Percentiles rank a stretch among this genome's conserved stretches.
Conservation (phyloP, 805 yeast species). For the Saccharomyces eubayanus region DNA sequence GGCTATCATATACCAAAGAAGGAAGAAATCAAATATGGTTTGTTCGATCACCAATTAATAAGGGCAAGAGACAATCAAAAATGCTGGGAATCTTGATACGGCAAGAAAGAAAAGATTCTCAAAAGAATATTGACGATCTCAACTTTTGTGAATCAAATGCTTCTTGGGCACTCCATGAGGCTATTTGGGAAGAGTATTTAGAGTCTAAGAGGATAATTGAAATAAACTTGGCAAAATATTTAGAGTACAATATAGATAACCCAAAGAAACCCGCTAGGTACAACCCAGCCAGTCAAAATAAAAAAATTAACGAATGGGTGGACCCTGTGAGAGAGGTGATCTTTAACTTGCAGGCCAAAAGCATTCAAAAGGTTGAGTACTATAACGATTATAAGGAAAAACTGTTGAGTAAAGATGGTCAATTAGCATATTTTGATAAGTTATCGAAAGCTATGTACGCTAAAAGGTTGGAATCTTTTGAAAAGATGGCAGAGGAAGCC, state of each 20-base stretch:
- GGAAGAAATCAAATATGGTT: conserved; percentile 26
- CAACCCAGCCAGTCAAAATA: not conserved
- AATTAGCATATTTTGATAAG: conserved; percentile 10
- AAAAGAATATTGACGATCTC: conserved; percentile 15
- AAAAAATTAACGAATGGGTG: conserved; percentile 20
- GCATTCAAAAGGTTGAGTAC: conserved; percentile 5
- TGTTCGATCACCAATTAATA: conserved; percentile 25
- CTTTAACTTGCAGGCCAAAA: conserved; percentile 2
- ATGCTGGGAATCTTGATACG: conserved; percentile 15
- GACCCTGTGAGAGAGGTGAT: conserved; percentile 16
- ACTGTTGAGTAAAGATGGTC: conserved; percentile 14
- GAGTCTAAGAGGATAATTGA: conserved; percentile 4
- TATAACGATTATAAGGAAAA: conserved; percentile 15
- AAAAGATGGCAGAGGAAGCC: conserved; percentile 11
- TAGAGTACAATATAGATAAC: not conserved
- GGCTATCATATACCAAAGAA: conserved; percentile 17
- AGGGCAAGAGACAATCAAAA: conserved; percentile 21
- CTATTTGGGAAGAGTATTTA: conserved; percentile 25
- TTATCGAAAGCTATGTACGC: conserved; percentile 20
- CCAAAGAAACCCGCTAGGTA: not conserved
- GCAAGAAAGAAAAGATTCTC: conserved; percentile 16
- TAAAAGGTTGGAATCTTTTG: conserved; percentile 18
- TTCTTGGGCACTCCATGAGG: conserved; percentile 26
- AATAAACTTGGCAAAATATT: conserved; percentile 5
- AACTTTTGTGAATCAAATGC: conserved; percentile 10